These are phyloP conservation scores for Aspergillus sp. DNA, from an alignment of 2,329 filamentous ascomycete species.

Conservation along the genomic window DNA sequence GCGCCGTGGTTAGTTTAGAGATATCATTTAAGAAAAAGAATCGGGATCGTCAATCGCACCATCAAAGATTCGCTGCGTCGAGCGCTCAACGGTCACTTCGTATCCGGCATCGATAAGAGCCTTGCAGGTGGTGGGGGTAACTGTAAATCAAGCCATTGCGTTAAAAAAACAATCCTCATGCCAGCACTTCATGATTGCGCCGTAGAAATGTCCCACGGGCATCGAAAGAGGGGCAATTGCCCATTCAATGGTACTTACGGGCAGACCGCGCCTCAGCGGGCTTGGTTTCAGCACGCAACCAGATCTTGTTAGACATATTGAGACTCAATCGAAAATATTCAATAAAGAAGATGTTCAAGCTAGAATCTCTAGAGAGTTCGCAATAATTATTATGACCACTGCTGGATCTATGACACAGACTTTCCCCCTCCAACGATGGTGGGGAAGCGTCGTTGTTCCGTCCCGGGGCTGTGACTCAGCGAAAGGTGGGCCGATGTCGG, in stretches of 20 bases:
- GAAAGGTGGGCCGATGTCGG: conserved; percentile 13
- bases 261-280: conserved; percentile 53
- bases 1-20: too few relatives aligned
- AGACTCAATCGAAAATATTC: conserved; percentile 7
- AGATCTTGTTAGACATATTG: conserved; percentile 42
- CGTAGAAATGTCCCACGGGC: background rate
- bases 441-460: conserved; percentile 23
- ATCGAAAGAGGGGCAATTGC: conserved; percentile 3
- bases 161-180: conserved; percentile 5
- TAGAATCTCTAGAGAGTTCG: conserved; percentile 3
- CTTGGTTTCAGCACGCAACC: conserved; percentile 58
- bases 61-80: conserved; percentile 59
- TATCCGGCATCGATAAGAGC: conserved; percentile 66
- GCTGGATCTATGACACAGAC: conserved; percentile 22
- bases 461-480: conserved; percentile 22
- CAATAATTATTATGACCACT: conserved; percentile 3
- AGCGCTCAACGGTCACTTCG: conserved; percentile 62
- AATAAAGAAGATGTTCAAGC: conserved; percentile 4
- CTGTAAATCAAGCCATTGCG: conserved; percentile 15
- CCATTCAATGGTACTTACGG: conserved; percentile 22
- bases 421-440: conserved; percentile 25
- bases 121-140: conserved; percentile 52
- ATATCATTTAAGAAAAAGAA: background rate
- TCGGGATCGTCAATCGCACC: conserved; percentile 22
- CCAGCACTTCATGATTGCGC: too few relatives aligned